phyloP scores from a whole-genome alignment of 352 stramenopile genomes.

The Phytophthora rubi region DNA sequence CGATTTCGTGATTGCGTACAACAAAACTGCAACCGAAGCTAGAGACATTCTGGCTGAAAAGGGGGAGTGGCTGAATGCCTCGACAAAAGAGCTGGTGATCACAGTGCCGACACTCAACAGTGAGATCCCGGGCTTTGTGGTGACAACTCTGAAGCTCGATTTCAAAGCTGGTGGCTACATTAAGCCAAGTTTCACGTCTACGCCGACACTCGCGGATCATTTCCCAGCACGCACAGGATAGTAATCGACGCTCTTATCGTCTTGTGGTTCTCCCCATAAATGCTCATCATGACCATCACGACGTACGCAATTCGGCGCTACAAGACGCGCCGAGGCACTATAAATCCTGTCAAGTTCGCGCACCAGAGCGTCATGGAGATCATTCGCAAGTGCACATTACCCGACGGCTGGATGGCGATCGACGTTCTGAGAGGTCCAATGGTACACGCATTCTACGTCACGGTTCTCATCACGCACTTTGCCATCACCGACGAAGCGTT shows the following conservation, averaged over 20 bases:
- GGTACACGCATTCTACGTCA: constrained; percentile 3
- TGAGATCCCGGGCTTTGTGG: constrained; percentile 1
- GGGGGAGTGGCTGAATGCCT: constrained; percentile 13
- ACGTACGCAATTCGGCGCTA: constrained; percentile 1
- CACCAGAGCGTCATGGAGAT: constrained; percentile 3
- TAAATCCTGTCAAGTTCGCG: neutral
- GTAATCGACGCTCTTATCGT: neutral
- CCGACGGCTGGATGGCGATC: constrained; percentile 3
- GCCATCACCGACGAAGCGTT: constrained; percentile 36
- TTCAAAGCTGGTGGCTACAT: constrained; percentile 2
- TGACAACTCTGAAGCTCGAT: constrained; percentile 1
- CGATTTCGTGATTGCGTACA: constrained; percentile 12
- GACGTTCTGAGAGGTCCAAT: neutral
- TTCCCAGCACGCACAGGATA: neutral
- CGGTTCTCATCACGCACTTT: constrained; percentile 38
- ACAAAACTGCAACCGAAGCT: neutral
- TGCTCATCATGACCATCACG: neutral
- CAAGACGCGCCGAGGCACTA: neutral
- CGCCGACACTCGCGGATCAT: constrained; percentile 1
- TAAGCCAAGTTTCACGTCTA: constrained; percentile 1
- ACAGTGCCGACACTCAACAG: constrained; percentile 48
- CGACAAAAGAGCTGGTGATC: constrained; percentile 31
- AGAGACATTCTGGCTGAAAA: neutral
- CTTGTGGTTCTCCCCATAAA: neutral
- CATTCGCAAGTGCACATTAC: constrained; percentile 1